These are phyloP conservation scores for Mytilinidion resinicola DNA, from an alignment of 495 filamentous ascomycete genomes.

Conservation along the genomic window DNA sequence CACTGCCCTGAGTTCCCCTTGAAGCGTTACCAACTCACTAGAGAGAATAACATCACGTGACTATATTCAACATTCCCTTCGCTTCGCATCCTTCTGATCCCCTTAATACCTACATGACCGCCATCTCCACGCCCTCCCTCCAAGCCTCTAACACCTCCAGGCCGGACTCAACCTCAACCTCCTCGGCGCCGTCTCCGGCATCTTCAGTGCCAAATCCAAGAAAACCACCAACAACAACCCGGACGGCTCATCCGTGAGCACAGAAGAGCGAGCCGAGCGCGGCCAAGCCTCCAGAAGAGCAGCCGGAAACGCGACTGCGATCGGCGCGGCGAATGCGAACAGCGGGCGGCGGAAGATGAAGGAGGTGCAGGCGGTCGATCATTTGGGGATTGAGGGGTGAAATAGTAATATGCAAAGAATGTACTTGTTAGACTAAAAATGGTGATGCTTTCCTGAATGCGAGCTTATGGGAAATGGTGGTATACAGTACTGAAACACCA, in stretches of 20 bases:
- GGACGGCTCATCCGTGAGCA: conserved; percentile 23
- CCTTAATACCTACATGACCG: background rate
- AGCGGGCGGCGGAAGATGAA: conserved; percentile 5
- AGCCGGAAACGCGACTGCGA: conserved; percentile 7
- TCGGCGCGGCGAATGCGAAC: conserved; percentile 2
- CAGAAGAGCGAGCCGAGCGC: conserved; percentile 18
- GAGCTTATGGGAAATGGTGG: background rate
- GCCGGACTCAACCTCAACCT: conserved; percentile 37
- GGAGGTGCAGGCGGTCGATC: conserved; percentile 9
- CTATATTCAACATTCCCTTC: background rate
- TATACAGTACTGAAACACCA: background rate
- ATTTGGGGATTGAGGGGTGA: conserved; percentile 25
- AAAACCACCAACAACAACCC: conserved; percentile 30
- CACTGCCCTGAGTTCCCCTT: background rate
- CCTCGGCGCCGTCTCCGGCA: conserved; percentile 31
- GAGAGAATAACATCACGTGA: background rate
- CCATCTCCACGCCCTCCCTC: background rate
- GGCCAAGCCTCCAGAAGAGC: conserved; percentile 4
- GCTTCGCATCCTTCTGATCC: too few relatives aligned
- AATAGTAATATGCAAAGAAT: background rate
- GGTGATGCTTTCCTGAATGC: background rate
- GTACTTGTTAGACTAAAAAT: background rate
- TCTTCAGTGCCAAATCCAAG: conserved; percentile 28
- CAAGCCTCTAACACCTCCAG: conserved; percentile 8
- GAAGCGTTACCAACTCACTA: background rate